phyloP scores from a whole-genome alignment of 225 moss, liverwort and hornwort genomes.

The Ulota crispa region DNA sequence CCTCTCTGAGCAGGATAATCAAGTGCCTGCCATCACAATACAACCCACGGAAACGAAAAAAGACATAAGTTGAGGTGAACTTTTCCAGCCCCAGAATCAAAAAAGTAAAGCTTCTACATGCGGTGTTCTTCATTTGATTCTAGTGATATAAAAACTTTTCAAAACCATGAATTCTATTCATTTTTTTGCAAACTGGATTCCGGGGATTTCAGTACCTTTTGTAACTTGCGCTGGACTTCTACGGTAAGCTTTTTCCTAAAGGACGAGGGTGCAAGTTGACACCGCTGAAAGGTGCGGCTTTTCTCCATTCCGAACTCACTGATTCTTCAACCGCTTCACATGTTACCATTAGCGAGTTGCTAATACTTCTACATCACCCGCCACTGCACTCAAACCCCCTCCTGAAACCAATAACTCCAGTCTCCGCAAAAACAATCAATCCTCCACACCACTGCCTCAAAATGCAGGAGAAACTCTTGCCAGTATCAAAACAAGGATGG shows the following conservation, averaged over 20 bases:
- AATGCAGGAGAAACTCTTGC: background rate
- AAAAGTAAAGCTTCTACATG: background rate
- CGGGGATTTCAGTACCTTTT: slow-evolving; percentile 50
- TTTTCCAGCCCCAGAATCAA: background rate
- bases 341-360: slow-evolving; percentile 39
- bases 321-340: slow-evolving; percentile 36
- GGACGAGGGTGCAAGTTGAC: slow-evolving; percentile 62
- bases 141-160: background rate
- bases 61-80: background rate
- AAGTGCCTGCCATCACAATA: slow-evolving; percentile 59
- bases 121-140: background rate
- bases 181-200: too few species aligned
- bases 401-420: background rate
- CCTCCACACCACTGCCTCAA: slow-evolving; percentile 13
- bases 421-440: background rate
- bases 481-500: background rate
- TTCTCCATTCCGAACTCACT: slow-evolving; percentile 35
- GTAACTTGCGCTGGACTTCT: slow-evolving; percentile 86
- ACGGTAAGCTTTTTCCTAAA: slow-evolving; percentile 73
- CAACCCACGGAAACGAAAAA: background rate
- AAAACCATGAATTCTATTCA: background rate
- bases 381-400: background rate
- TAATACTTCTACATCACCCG: background rate
- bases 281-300: slow-evolving; percentile 47
- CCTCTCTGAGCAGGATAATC: slow-evolving; percentile 73